Conservation (phyloP, 371 early-diverging fungal species). For the Encephalitozoon intestinalis region DNA sequence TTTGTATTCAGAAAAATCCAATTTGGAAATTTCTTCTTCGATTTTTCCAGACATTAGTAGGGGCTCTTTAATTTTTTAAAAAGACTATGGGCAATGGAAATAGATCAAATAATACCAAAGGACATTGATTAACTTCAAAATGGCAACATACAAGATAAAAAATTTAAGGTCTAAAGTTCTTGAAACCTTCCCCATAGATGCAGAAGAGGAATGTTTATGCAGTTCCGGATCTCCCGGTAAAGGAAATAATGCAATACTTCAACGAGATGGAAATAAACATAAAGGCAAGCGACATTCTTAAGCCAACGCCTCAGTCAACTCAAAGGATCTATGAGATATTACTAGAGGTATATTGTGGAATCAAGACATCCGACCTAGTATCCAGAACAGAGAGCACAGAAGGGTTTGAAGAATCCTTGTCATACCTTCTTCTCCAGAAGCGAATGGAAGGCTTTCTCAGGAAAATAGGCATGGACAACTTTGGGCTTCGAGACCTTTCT, state of each 20-base stretch:
- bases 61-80: not conserved
- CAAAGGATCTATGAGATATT: conserved; percentile 34
- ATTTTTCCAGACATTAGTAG: not conserved
- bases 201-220: conserved; percentile 1
- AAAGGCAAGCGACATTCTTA: conserved; percentile 38
- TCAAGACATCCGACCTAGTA: not conserved
- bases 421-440: conserved; percentile 21
- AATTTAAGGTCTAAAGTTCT: not conserved
- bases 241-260: conserved; percentile 46
- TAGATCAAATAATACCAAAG: no score
- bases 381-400: not conserved
- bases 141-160: not conserved
- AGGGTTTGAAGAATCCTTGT: conserved; percentile 29
- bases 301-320: conserved; percentile 21
- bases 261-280: conserved; percentile 44
- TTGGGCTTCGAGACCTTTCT: conserved; percentile 36
- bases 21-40: not conserved
- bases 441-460: conserved; percentile 28
- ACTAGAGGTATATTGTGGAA: conserved; percentile 6
- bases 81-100: no score
- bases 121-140: no score
- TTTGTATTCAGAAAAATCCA: conserved; percentile 16
- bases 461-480: conserved; percentile 33
- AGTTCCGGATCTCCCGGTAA: conserved; percentile 38
- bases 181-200: conserved; percentile 1